These are phyloP conservation scores for Amyloporia xantha DNA, from an alignment of 768 basidiomycete species.

Conservation along the genomic window DNA sequence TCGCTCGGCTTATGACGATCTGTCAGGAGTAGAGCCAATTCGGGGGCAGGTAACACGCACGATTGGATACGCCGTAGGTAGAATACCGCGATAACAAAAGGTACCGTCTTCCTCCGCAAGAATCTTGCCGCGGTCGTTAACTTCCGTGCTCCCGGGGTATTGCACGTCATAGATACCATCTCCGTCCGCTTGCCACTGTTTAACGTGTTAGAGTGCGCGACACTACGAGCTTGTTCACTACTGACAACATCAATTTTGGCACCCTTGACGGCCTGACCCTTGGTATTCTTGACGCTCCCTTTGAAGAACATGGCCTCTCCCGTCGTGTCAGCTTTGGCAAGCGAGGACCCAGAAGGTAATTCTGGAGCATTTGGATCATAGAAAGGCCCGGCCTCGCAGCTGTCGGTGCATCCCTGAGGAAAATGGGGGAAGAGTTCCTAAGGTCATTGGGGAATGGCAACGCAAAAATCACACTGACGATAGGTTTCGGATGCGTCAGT, in stretches of 20 bases:
- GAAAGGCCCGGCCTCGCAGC: conserved; percentile 32
- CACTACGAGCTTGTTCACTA: neutral
- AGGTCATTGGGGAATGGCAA: neutral
- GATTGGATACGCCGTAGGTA: conserved; percentile 29
- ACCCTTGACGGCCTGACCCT: conserved; percentile 26
- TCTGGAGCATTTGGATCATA: conserved; percentile 26
- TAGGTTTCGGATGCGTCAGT: conserved; percentile 28
- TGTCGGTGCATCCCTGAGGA: conserved; percentile 24
- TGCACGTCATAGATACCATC: conserved; percentile 32
- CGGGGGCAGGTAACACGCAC: conserved; percentile 7
- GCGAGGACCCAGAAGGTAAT: conserved; percentile 22
- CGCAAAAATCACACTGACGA: conserved; percentile 10
- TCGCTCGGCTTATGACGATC: conserved; percentile 19
- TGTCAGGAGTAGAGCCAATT: neutral
- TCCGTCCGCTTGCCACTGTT: conserved; percentile 36
- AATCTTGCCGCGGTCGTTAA: conserved; percentile 27
- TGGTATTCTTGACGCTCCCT: conserved; percentile 28
- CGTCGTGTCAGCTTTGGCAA: conserved; percentile 18
- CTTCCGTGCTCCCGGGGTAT: conserved; percentile 22
- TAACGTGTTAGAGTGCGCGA: neutral
- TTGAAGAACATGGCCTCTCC: conserved; percentile 32
- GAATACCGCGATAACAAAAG: conserved; percentile 26
- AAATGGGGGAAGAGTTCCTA: neutral
- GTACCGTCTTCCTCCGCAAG: conserved; percentile 24
- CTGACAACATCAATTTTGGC: conserved; percentile 30